Percentiles rank a stretch among this genome's conserved stretches.
Conservation (phyloP, 2,329 filamentous ascomycete species). For the Phialocephala sp. region DNA sequence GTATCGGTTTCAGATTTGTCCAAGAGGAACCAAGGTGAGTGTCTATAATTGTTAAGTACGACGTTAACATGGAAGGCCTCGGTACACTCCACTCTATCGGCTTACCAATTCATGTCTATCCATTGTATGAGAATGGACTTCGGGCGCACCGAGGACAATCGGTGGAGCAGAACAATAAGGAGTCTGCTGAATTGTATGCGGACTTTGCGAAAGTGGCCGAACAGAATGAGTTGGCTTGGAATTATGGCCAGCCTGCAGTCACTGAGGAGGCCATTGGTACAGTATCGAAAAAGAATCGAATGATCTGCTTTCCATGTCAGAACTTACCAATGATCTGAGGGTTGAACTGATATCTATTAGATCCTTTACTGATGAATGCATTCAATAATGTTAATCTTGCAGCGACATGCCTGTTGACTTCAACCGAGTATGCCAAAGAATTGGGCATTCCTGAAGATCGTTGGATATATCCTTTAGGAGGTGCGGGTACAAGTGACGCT, state of each 20-base stretch:
- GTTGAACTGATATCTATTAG: constrained; percentile 46
- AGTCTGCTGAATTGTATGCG: constrained; percentile 65
- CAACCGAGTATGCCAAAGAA: constrained; percentile 56
- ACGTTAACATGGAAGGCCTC: constrained; percentile 49
- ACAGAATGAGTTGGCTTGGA: constrained; percentile 62
- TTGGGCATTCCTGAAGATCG: constrained; percentile 59
- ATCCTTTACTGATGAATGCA: constrained; percentile 73
- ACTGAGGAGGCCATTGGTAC: constrained; percentile 58
- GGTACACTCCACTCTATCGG: constrained; percentile 64
- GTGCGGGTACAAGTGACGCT: constrained; percentile 65
- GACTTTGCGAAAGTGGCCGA: constrained; percentile 63
- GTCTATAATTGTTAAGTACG: constrained; percentile 8
- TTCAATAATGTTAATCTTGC: constrained; percentile 73
- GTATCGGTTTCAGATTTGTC: constrained; percentile 58
- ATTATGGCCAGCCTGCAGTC: constrained; percentile 51
- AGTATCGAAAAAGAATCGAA: constrained; percentile 62
- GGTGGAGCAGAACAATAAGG: constrained; percentile 58
- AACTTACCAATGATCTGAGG: constrained; percentile 15
- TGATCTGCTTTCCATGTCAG: constrained; percentile 72
- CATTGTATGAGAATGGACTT: constrained; percentile 69
- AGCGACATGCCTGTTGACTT: constrained; percentile 65
- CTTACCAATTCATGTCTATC: constrained; percentile 70
- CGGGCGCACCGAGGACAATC: constrained; percentile 61
- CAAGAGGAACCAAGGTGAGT: constrained; percentile 49
- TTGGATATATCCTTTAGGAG: constrained; percentile 70